These are phyloP conservation scores for Sphaceloma murrayae DNA, from an alignment of 2,329 filamentous ascomycete species.

Conservation along the genomic window DNA sequence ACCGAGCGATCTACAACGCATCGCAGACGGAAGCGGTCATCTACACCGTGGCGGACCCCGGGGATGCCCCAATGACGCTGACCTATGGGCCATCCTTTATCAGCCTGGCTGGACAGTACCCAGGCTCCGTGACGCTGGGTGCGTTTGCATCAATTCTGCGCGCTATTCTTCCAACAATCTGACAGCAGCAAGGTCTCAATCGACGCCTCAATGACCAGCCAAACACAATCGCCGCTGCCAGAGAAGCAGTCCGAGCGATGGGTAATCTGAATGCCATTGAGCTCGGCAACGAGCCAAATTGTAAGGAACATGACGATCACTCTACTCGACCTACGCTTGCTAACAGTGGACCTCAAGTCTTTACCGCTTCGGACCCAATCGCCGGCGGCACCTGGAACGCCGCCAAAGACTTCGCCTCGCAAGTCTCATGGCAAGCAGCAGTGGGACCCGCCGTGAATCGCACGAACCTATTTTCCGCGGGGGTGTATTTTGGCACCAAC, in stretches of 20 bases:
- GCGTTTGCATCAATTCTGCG: neutral
- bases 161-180: neutral
- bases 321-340: too few species aligned
- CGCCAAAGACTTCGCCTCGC: slow-evolving; percentile 15
- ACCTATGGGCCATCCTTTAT: slow-evolving; percentile 48
- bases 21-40: slow-evolving; percentile 35
- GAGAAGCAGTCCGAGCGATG: slow-evolving; percentile 37
- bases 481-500: slow-evolving; percentile 20
- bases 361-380: slow-evolving; percentile 18
- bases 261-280: slow-evolving; percentile 16
- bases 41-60: slow-evolving; percentile 41
- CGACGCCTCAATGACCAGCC: slow-evolving; percentile 43
- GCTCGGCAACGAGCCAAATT: slow-evolving; percentile 29
- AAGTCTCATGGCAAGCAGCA: slow-evolving; percentile 18
- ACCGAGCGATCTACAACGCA: slow-evolving; percentile 13
- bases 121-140: slow-evolving; percentile 42
- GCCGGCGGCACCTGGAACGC: slow-evolving; percentile 17
- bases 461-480: slow-evolving; percentile 18
- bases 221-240: slow-evolving; percentile 48
- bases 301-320: too few species aligned
- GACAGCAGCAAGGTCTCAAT: slow-evolving; percentile 35
- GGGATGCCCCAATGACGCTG: slow-evolving; percentile 41
- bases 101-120: slow-evolving; percentile 40
- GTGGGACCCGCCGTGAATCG: slow-evolving; percentile 9
- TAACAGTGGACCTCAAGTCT: slow-evolving; percentile 16